Conservation (phyloP, 2,329 filamentous ascomycete species). For the Davidsoniella eucalypti region DNA sequence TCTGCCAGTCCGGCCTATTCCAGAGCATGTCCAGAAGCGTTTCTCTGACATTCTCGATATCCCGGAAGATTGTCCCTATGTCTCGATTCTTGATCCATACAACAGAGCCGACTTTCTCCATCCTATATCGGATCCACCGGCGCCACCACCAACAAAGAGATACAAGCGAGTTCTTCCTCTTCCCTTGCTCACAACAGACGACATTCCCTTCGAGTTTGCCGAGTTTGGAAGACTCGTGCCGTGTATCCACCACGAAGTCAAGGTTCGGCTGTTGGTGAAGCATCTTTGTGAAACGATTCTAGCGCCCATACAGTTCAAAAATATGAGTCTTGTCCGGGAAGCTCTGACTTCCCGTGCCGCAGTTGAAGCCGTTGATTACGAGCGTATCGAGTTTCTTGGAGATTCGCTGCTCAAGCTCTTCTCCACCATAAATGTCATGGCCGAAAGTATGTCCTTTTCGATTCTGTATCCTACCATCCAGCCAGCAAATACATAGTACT, state of each 20-base stretch:
- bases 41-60: constrained; percentile 23
- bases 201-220: constrained; percentile 26
- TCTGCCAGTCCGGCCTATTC: constrained; percentile 28
- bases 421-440: constrained; percentile 46
- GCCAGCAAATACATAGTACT: constrained; percentile 10
- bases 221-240: constrained; percentile 50
- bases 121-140: constrained; percentile 12
- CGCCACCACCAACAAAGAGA: constrained; percentile 23
- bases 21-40: constrained; percentile 23
- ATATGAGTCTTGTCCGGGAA: constrained; percentile 41
- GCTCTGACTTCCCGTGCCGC: constrained; percentile 56
- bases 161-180: constrained; percentile 30
- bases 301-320: constrained; percentile 30
- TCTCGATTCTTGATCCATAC: constrained; percentile 33
- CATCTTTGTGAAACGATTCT: constrained; percentile 30
- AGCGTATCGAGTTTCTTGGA: constrained; percentile 74
- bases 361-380: constrained; percentile 49
- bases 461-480: not conserved
- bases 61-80: constrained; percentile 30
- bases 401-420: constrained; percentile 69
- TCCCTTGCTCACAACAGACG: constrained; percentile 32
- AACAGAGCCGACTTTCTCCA: constrained; percentile 45
- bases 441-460: constrained; percentile 26
- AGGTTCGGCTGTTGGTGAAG: constrained; percentile 45
- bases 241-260: constrained; percentile 53